These are phyloP conservation scores for Coprinopsis marcescibilis DNA, from an alignment of 768 basidiomycete genomes.

Conservation along the genomic window DNA sequence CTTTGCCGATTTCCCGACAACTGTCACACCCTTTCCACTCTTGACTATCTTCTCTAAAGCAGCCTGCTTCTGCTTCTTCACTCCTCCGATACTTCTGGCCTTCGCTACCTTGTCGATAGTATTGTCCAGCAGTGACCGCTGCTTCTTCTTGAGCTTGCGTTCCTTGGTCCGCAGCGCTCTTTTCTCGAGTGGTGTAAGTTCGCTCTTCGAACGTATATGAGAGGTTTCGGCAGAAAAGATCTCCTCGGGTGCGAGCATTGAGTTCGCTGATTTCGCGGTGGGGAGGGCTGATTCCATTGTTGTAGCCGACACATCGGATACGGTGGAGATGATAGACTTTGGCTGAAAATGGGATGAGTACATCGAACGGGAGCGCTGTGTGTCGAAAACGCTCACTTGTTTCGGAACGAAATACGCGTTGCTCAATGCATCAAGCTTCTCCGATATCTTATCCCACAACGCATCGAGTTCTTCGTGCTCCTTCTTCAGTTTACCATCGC, in stretches of 20 bases:
- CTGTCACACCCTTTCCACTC: constrained; percentile 78
- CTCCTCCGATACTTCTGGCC: constrained; percentile 41
- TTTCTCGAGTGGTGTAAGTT: constrained; percentile 85
- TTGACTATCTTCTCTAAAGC: constrained; percentile 81
- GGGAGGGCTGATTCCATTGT: constrained; percentile 89
- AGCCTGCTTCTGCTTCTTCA: constrained; percentile 80
- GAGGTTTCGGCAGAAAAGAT: constrained; percentile 59
- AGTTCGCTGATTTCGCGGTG: constrained; percentile 64
- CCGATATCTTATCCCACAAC: constrained; percentile 79
- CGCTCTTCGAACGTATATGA: constrained; percentile 60
- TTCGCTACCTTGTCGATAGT: constrained; percentile 61
- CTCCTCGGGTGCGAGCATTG: constrained; percentile 92
- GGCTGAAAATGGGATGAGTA: constrained; percentile 46
- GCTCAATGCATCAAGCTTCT: constrained; percentile 88
- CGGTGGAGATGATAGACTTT: constrained; percentile 78
- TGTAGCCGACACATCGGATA: constrained; percentile 77
- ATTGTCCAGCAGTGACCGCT: constrained; percentile 59
- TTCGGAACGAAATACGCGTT: constrained; percentile 96
- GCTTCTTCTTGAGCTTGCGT: constrained; percentile 64
- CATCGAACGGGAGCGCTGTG: not conserved
- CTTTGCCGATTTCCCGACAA: constrained; percentile 67
- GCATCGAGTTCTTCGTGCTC: constrained; percentile 85
- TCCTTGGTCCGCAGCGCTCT: constrained; percentile 60
- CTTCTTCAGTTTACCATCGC: constrained; percentile 82
- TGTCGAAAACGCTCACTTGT: constrained; percentile 47